A percentile compares a stretch with the other conserved stretches of the same genome.
These are phyloP conservation scores for Zygosaccharomyces gambellarensis DNA, from an alignment of 805 yeast genomes.

Conservation along the genomic window DNA sequence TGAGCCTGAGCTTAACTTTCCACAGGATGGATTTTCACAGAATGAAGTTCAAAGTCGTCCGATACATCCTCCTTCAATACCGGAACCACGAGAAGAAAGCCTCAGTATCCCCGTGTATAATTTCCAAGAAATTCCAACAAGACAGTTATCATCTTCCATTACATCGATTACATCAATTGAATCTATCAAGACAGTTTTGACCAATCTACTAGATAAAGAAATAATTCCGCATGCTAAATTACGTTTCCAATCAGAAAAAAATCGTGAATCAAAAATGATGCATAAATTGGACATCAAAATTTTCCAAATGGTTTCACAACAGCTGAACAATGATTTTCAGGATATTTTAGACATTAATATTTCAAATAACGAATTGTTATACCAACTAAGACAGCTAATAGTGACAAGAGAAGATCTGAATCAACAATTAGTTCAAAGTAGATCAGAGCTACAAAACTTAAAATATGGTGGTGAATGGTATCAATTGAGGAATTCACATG, in stretches of 20 bases:
- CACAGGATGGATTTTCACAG: neutral
- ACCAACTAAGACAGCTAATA: conserved; percentile 19
- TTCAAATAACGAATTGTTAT: conserved; percentile 31
- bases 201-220: conserved; percentile 20
- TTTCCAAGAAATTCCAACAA: conserved; percentile 15
- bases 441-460: conserved; percentile 14
- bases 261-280: conserved; percentile 17
- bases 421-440: conserved; percentile 15
- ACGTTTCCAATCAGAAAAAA: conserved; percentile 18
- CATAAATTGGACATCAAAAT: conserved; percentile 29
- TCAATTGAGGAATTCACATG: conserved; percentile 16
- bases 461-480: conserved; percentile 17
- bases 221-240: conserved; percentile 25
- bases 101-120: conserved; percentile 12
- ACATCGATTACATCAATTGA: conserved; percentile 28
- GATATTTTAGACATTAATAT: conserved; percentile 31
- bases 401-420: conserved; percentile 16
- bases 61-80: neutral
- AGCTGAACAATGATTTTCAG: conserved; percentile 22
- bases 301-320: conserved; percentile 19
- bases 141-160: conserved; percentile 22
- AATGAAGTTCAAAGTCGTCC: neutral
- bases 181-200: conserved; percentile 19
- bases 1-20: neutral
- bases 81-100: neutral